Evolutionary conservation across 371 early-diverging fungal genomes (phyloP), one percentile per base, ranked within the genome.

Genomic region (Funneliformis caledonium): DNA sequence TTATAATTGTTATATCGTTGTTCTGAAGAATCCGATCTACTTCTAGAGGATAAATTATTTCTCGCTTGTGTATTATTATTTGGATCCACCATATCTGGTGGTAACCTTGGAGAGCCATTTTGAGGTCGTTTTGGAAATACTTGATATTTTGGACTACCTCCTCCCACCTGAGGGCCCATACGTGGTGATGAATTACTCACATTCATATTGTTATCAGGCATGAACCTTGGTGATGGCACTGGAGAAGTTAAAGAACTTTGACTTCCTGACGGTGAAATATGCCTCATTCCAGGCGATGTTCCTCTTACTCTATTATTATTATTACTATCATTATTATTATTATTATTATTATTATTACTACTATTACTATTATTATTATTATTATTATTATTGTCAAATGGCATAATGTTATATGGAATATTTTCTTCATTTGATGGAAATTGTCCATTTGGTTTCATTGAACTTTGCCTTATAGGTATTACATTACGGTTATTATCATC

Each of bases 191-290:
- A 62, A 62, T n/a, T 62, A 37, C 37, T 26, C 26, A n/a, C 9
- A 33, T 69, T 43, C 14, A 33, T 69, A n/a, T 31, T 12, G 14
- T 45, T 47, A 31, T 69, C 70, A 16, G 37, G 72, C 16, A n/a
- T 50, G 6, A 26, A 11, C 45, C 14, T 72, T 50, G 72, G 65
- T 4, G 65, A 65, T 7, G 42, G 56, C 19, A 6, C 16, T 67
- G 67, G 42, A 11, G 67, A n/a, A 31, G 16, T 72, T 19, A 52
- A 56, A 26, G 45, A 76, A 12, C 77, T 37, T 76, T 76, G 64
- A 61, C 77, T 64, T 22, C 64, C 33, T 10, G 64, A 22, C 4
- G 22, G 64, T 14, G 64, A 56, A 56, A 56, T 19, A 19, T 56
- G 56, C 2, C 16, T 56, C 19, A 6, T 6, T 6, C 19, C 19